These are phyloP conservation scores for Lenwebbia sp. DNA, from an alignment of 345 rosid genomes.

Conservation along the genomic window DNA sequence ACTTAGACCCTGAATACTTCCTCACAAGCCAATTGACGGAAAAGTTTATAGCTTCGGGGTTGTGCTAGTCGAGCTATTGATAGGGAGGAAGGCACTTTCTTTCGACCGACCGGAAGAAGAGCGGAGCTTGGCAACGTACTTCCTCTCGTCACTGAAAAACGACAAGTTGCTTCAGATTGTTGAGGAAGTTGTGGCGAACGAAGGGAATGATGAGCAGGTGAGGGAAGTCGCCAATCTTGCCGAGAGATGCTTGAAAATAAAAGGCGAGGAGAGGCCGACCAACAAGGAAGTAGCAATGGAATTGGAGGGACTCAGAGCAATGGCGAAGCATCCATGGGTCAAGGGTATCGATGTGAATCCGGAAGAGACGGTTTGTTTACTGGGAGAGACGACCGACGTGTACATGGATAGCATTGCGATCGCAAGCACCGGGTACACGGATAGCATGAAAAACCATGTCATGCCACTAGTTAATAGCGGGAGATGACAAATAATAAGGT, in stretches of 20 bases:
- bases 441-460: neutral
- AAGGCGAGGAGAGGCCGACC: slow-evolving; percentile 10
- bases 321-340: neutral
- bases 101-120: slow-evolving; percentile 11
- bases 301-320: slow-evolving; percentile 1
- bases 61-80: slow-evolving; percentile 25
- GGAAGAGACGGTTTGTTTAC: neutral
- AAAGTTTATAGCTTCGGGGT: slow-evolving; percentile 36
- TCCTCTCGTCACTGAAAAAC: slow-evolving; percentile 13
- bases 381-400: neutral
- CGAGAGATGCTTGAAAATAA: slow-evolving; percentile 10
- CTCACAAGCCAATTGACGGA: slow-evolving; percentile 8
- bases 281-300: slow-evolving; percentile 23
- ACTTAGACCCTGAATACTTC: slow-evolving; percentile 32
- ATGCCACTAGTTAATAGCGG: neutral
- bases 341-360: neutral
- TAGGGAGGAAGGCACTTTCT: slow-evolving; percentile 7
- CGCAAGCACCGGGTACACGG: neutral
- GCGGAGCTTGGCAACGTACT: slow-evolving; percentile 9
- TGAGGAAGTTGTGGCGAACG: slow-evolving; percentile 1
- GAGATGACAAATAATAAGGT: neutral
- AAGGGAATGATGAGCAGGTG: neutral
- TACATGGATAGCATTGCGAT: neutral
- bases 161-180: slow-evolving; percentile 11
- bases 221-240: slow-evolving; percentile 13